phyloP scores from a whole-genome alignment of 257 asterid species.

The Capsicum pubescens region DNA sequence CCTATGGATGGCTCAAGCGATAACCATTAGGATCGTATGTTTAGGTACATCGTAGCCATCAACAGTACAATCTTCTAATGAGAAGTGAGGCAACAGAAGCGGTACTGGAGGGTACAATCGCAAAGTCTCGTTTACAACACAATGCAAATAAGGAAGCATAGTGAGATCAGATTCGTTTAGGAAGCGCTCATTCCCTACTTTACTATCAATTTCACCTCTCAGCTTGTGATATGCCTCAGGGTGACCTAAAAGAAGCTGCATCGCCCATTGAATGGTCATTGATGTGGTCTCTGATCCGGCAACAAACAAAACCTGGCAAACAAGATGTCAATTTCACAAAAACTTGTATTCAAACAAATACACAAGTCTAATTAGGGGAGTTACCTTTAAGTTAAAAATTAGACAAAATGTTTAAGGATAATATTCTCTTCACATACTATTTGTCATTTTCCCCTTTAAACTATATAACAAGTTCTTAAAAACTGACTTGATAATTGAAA shows the following conservation, averaged over 20 bases:
- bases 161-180: slow-evolving; percentile 53
- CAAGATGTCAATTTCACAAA: not conserved
- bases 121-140: slow-evolving; percentile 59
- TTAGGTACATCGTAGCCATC: slow-evolving; percentile 51
- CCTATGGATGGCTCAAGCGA: slow-evolving; percentile 62
- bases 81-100: slow-evolving; percentile 52
- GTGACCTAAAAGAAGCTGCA: slow-evolving; percentile 51
- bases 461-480: too few species aligned
- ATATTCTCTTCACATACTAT: too few species aligned
- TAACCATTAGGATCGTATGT: slow-evolving; percentile 50
- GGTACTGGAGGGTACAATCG: slow-evolving; percentile 57
- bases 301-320: slow-evolving; percentile 44
- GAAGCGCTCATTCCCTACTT: slow-evolving; percentile 46
- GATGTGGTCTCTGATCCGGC: slow-evolving; percentile 65
- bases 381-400: too few species aligned
- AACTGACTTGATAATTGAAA: not conserved
- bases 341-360: not conserved
- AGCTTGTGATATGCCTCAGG: slow-evolving; percentile 44
- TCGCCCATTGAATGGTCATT: slow-evolving; percentile 48
- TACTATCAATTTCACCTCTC: slow-evolving; percentile 54
- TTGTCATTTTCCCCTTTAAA: too few species aligned
- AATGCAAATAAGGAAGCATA: slow-evolving; percentile 55
- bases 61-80: slow-evolving; percentile 46
- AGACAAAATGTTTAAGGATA: too few species aligned
- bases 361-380: not conserved